Base-by-base conservation (phyloP, 306 rosid genomes). In the Acacia crassicarpa region DNA sequence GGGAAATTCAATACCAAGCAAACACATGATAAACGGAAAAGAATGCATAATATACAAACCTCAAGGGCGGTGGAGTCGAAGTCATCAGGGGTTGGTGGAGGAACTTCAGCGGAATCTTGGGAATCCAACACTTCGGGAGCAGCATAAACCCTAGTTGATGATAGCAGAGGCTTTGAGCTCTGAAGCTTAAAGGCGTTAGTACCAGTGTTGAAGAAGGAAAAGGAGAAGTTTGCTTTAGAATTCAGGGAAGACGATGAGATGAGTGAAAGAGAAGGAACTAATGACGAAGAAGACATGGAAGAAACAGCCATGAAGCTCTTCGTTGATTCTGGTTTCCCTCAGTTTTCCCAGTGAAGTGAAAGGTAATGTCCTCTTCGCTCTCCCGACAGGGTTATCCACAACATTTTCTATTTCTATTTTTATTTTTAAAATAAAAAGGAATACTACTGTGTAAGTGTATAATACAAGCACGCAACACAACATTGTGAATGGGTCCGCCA, bases 51-150 rank as follows among this genome's bases (percentile, higher is more conserved):
- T 23, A 46, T 19, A 82, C 82, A 77, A 79, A 91, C 91, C 92
- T 89, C 89, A 44, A 72, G 14, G 48, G 67, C 63, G 27, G 73
- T 23, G 45, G 80, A 43, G 25, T 73, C 87, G 43, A 79, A 65
- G 33, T 56, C 91, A 25, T 81, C 87, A 6, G 79, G 66, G 61
- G 70, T 74, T 75, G 83, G 88, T 3, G 82, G 88, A 70, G 88
- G 81, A 5, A 89, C 84, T 20, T 83, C 84, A 22, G 74, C 27
- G 77, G 79, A 58, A 5, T 84, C 83, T 0, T 67, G 67, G 46
- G 90, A 83, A 58, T 88, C 86, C 33, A 91, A 67, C 33, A 86
- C 87, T 85, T 91, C 90, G 46, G 95, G 88, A 59, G 91, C 87
- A 70, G 92, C 93, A 85, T 71, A 83, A 78, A 89, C 84, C 87